A percentile compares a stretch with the other conserved stretches of the same genome.
phyloP scores from a whole-genome alignment of 164 flowering plant species.

The Nymphaea thermarum region DNA sequence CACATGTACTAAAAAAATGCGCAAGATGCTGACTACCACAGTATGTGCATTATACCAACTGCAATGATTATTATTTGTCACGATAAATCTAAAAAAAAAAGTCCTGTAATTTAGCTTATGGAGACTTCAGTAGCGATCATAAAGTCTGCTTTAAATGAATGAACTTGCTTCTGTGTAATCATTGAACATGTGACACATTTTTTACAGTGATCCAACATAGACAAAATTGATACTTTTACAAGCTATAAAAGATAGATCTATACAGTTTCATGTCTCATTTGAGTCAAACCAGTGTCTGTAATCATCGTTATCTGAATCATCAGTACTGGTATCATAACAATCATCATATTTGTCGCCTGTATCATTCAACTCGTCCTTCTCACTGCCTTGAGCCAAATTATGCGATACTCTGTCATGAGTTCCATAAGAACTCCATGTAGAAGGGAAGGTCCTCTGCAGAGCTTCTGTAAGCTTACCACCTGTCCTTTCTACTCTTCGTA shows the following conservation, averaged over 20 bases:
- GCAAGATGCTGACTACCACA: too few relatives aligned
- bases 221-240: neutral
- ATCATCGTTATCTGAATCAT: constrained; percentile 14
- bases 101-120: neutral
- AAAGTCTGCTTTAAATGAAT: neutral
- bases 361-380: constrained; percentile 6
- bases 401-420: constrained; percentile 14
- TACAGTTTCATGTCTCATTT: neutral
- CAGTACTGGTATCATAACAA: constrained; percentile 7
- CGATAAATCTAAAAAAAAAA: too few relatives aligned
- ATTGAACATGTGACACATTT: neutral
- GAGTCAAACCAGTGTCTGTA: constrained; percentile 13
- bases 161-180: neutral
- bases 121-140: neutral
- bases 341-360: constrained; percentile 6
- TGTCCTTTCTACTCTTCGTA: constrained; percentile 70
- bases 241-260: neutral
- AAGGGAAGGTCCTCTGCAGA: constrained; percentile 91
- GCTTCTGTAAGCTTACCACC: constrained; percentile 90
- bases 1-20: too few relatives aligned
- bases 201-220: too few relatives aligned
- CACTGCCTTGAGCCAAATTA: constrained; percentile 12
- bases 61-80: too few relatives aligned
- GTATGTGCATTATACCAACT: too few relatives aligned
- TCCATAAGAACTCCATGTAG: constrained; percentile 66